Evolutionary conservation across 106 monocot genomes (phyloP).

Genomic region (Phalaenopsis equestris): DNA sequence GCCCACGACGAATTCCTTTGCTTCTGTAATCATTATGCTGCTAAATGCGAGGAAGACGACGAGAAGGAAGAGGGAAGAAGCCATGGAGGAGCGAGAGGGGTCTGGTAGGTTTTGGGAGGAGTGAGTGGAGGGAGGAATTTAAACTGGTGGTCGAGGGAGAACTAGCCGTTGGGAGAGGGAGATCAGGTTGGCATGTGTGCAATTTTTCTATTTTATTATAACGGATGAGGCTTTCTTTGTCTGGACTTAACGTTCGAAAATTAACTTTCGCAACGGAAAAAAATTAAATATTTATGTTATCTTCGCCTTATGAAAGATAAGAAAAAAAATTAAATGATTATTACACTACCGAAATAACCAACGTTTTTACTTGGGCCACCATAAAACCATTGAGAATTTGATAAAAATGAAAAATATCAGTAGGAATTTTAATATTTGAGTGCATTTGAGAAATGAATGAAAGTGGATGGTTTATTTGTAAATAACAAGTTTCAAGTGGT

Average conservation of each 20-base stretch:
- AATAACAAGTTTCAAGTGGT: too few relatives aligned
- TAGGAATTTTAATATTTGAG: too few relatives aligned
- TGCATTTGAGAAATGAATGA: too few relatives aligned
- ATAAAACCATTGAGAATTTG: too few relatives aligned
- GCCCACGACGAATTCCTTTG: slow-evolving; percentile 57
- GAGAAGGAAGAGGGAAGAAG: slow-evolving; percentile 16
- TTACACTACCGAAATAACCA: too few relatives aligned
- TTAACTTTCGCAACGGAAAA: neutral
- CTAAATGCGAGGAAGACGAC: slow-evolving; percentile 13
- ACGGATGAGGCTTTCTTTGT: neutral
- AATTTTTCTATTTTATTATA: neutral
- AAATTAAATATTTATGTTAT: too few relatives aligned
- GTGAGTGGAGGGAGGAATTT: neutral
- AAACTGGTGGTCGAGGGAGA: neutral
- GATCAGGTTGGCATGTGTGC: neutral
- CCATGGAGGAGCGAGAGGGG: neutral
- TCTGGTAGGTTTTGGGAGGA: neutral
- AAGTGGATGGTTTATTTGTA: too few relatives aligned
- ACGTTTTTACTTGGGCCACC: too few relatives aligned
- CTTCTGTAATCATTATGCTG: slow-evolving; percentile 15
- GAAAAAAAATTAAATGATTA: too few relatives aligned
- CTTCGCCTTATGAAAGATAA: too few relatives aligned
- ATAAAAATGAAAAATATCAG: too few relatives aligned
- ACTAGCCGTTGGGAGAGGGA: slow-evolving; percentile 26
- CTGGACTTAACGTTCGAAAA: neutral